Percentiles rank a stretch among this genome's conserved stretches.
These are phyloP conservation scores for Auricularia cornea DNA, from an alignment of 768 basidiomycete genomes.

Conservation along the genomic window DNA sequence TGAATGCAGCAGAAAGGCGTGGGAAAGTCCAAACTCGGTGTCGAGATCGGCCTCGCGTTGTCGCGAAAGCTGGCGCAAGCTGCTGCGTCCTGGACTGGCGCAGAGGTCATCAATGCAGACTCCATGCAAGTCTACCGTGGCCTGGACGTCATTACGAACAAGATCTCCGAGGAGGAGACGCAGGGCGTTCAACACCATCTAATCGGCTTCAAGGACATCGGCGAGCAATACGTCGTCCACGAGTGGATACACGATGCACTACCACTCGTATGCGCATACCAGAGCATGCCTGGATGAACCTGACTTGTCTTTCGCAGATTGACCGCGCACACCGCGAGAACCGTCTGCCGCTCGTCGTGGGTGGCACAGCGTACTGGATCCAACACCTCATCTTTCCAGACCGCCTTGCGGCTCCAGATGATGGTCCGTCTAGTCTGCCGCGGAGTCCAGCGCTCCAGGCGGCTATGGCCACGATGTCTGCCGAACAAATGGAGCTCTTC, in stretches of 20 bases:
- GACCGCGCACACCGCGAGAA: slow-evolving; percentile 55
- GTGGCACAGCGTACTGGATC: slow-evolving; percentile 96
- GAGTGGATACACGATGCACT: slow-evolving; percentile 85
- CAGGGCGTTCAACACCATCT: slow-evolving; percentile 80
- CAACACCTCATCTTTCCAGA: slow-evolving; percentile 91
- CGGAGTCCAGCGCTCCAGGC: slow-evolving; percentile 28
- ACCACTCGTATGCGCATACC: slow-evolving; percentile 55
- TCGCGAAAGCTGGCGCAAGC: slow-evolving; percentile 4
- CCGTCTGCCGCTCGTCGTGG: slow-evolving; percentile 81
- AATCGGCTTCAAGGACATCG: slow-evolving; percentile 80
- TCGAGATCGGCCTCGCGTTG: slow-evolving; percentile 66
- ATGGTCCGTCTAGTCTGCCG: background rate
- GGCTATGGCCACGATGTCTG: slow-evolving; percentile 26
- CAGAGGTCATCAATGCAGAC: slow-evolving; percentile 88
- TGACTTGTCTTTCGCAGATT: slow-evolving; percentile 41
- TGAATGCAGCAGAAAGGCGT: slow-evolving; percentile 37
- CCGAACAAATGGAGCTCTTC: slow-evolving; percentile 31
- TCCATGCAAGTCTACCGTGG: slow-evolving; percentile 96
- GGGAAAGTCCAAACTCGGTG: slow-evolving; percentile 87
- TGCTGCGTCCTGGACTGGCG: slow-evolving; percentile 44
- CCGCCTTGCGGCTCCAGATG: slow-evolving; percentile 38
- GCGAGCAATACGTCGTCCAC: slow-evolving; percentile 78
- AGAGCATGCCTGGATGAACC: too few species aligned
- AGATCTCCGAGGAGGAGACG: slow-evolving; percentile 68
- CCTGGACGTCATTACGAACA: slow-evolving; percentile 91